These are phyloP conservation scores for Gracilaria gracilis DNA, from an alignment of 23 red algal species.

Conservation along the genomic window DNA sequence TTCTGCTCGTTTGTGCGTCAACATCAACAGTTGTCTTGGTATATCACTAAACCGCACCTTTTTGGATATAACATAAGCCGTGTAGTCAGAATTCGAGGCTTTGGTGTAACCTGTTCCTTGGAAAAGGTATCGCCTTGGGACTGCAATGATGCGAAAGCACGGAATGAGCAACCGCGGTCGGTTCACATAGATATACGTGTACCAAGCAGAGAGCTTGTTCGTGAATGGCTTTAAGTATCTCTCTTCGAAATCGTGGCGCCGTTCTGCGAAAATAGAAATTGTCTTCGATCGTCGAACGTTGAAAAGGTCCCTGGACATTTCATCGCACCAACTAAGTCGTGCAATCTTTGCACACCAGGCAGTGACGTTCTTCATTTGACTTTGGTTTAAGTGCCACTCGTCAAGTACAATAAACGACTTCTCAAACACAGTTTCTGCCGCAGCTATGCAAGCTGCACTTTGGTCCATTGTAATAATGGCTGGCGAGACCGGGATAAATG, in stretches of 20 bases:
- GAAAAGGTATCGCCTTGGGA: not conserved
- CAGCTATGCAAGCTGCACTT: conserved; percentile 6
- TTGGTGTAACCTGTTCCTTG: too few relatives aligned
- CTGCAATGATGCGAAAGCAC: not conserved
- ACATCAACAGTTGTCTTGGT: too few relatives aligned
- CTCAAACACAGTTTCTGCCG: not conserved
- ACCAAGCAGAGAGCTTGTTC: not conserved
- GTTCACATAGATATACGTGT: conserved; percentile 4
- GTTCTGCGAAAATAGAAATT: not conserved
- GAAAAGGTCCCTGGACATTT: not conserved
- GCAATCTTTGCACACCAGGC: not conserved
- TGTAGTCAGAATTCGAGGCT: too few relatives aligned
- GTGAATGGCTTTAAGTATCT: not conserved
- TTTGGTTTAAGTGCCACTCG: not conserved
- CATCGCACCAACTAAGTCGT: not conserved
- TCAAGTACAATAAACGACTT: conserved; percentile 15
- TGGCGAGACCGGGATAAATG: conserved; percentile 5
- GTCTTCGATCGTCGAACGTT: not conserved
- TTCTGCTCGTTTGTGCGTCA: too few relatives aligned
- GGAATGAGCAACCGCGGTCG: not conserved
- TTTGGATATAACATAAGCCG: too few relatives aligned
- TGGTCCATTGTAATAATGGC: conserved; percentile 12
- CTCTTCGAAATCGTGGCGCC: too few relatives aligned
- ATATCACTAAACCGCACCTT: too few relatives aligned
- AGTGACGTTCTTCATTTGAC: not conserved